Evolutionary conservation across 306 rosid genomes (phyloP).

Genomic region (Canavalia ensiformis): DNA sequence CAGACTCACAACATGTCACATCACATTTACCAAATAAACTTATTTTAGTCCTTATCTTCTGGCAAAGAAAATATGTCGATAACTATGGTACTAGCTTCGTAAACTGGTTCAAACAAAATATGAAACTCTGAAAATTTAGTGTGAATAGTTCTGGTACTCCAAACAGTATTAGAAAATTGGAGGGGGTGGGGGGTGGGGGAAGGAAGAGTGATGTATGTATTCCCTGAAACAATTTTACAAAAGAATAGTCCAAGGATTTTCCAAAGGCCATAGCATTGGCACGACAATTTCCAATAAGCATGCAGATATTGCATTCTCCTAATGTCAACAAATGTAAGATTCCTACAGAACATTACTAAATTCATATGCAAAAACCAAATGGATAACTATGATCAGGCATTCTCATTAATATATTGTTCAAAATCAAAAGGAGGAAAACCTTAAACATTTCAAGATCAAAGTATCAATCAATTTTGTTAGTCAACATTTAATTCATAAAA

Average conservation of each 20-base stretch:
- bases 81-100: too few species aligned
- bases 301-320: not conserved
- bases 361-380: not conserved
- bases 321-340: not conserved
- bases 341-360: too few species aligned
- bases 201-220: not conserved
- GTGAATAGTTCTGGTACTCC: too few species aligned
- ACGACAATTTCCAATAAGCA: not conserved
- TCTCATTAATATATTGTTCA: not conserved
- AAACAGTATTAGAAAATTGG: too few species aligned
- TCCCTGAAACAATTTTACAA: not conserved
- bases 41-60: too few species aligned
- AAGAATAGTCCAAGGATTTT: not conserved
- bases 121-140: too few species aligned
- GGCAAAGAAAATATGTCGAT: too few species aligned
- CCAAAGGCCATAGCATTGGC: not conserved
- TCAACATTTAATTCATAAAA: not conserved
- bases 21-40: too few species aligned
- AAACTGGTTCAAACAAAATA: too few species aligned
- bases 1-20: too few species aligned
- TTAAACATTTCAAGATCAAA: not conserved
- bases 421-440: not conserved
- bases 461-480: constrained; percentile 7
- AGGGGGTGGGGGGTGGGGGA: not conserved
- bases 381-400: not conserved